Evolutionary conservation across 306 rosid species (phyloP).

Genomic region (Cicer arietinum): DNA sequence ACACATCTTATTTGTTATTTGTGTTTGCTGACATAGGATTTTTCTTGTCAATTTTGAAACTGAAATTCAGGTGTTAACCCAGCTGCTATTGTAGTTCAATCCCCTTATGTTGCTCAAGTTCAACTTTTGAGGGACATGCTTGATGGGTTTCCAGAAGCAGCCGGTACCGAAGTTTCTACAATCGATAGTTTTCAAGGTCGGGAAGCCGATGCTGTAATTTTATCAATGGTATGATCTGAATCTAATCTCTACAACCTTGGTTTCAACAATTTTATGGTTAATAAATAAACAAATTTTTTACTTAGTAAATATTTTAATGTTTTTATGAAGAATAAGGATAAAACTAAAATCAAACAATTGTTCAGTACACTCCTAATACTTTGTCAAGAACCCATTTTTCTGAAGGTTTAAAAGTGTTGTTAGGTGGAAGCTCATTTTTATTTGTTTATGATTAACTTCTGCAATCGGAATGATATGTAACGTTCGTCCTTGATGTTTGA

Average conservation of each 20-base stretch:
- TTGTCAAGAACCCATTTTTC: not conserved
- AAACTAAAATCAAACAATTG: not conserved
- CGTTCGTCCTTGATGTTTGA: not conserved
- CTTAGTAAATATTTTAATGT: not conserved
- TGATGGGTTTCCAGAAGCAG: conserved; percentile 69
- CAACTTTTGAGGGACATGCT: conserved; percentile 84
- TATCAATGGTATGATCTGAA: conserved; percentile 71
- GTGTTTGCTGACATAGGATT: conserved; percentile 36
- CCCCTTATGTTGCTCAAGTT: conserved; percentile 93
- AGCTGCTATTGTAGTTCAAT: conserved; percentile 75
- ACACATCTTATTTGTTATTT: conserved; percentile 26
- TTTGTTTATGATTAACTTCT: conserved; percentile 13
- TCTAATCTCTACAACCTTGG: conserved; percentile 23
- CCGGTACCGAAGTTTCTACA: conserved; percentile 79
- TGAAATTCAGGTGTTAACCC: conserved; percentile 69
- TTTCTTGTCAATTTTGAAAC: conserved; percentile 38
- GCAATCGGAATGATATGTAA: not conserved
- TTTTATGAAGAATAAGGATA: not conserved
- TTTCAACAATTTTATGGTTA: conserved; percentile 33
- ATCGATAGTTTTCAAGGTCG: conserved; percentile 94
- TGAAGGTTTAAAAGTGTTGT: not conserved
- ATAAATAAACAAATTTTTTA: not conserved
- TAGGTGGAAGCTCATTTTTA: not conserved
- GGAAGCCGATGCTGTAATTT: conserved; percentile 88
- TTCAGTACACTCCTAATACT: not conserved